Evolutionary conservation across 139 green algal genomes (phyloP), one percentile per base, ranked within the genome.

Genomic region (Coccomyxa sp.): DNA sequence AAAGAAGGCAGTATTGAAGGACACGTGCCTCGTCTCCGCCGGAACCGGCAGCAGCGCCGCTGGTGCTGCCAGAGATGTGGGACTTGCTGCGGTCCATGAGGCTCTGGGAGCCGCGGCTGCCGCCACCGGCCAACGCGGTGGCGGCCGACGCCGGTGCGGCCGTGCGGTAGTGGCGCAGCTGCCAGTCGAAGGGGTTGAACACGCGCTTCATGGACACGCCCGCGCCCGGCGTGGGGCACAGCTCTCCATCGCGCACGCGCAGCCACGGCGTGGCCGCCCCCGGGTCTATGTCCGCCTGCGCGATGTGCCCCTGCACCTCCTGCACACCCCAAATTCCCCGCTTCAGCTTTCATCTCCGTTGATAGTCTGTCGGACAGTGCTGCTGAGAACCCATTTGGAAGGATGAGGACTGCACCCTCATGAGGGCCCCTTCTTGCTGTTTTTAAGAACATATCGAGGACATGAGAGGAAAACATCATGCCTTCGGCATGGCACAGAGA

Each of bases 131-230:
- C n/a, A n/a, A n/a, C n/a, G n/a, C n/a, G n/a, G n/a, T n/a, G n/a
- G n/a, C n/a, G n/a, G n/a, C 38, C 38, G 38, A 51, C 3, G 38
- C 38, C 21, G 21, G 4, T 3, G 63, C 63, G 18, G 63, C 63
- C 18, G 18, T 71, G 63, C 82, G 81, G 57, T 85, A 87, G 81
- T 90, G 87, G 58, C 89, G 77, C 85, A 94, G 82, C 68, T 87
- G 81, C 68, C 88, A 85, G 58, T 81, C 83, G 86, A 91, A 90
- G 75, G 89, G 89, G 58, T 91, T 90, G 60, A 90, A 89, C 23
- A 89, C 85, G 9, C 67, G 79, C 76, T 80, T 86, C 31, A 80
- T 30, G 76, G 76, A 11, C 30, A 80, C 9, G 13, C 63, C 59
- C 25, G 45, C 79, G 25, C n/a, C 27, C 3, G 21, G 25, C 32